phyloP scores from a whole-genome alignment of 164 flowering plant genomes.

The Chloranthus sessilifolius region DNA sequence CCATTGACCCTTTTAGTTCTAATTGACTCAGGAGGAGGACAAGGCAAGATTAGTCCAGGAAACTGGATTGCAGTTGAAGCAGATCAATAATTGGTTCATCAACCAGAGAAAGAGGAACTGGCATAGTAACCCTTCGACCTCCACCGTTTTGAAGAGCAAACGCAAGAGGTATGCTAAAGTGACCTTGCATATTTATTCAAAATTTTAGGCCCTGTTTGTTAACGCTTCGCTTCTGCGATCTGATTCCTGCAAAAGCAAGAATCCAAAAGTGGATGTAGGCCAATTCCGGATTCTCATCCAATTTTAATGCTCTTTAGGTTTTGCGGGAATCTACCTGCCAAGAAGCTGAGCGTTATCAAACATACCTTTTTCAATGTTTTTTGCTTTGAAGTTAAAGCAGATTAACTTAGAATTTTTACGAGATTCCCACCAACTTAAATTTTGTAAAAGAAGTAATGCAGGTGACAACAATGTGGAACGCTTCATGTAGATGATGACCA shows the following conservation, averaged over 20 bases:
- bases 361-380: no score
- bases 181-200: no score
- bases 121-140: slow-evolving; percentile 60
- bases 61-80: slow-evolving; percentile 74
- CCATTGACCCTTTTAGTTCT: neutral
- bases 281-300: no score
- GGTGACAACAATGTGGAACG: slow-evolving; percentile 34
- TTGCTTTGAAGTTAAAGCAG: neutral
- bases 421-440: slow-evolving; percentile 11
- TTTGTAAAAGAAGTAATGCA: slow-evolving; percentile 36
- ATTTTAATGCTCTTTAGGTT: no score
- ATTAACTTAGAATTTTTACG: no score
- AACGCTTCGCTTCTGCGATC: no score
- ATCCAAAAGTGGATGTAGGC: no score
- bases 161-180: slow-evolving; percentile 62
- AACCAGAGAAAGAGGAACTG: slow-evolving; percentile 81
- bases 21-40: slow-evolving; percentile 60
- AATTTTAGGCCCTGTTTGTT: neutral
- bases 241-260: no score
- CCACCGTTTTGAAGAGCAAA: slow-evolving; percentile 48
- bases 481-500: slow-evolving; percentile 23
- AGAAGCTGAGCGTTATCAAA: no score
- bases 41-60: slow-evolving; percentile 73
- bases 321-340: no score
- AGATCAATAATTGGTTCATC: slow-evolving; percentile 80